A percentile compares a stretch with the other conserved stretches of the same genome.
phyloP scores from a whole-genome alignment of 257 asterid species.

The Hygrophila difformis region DNA sequence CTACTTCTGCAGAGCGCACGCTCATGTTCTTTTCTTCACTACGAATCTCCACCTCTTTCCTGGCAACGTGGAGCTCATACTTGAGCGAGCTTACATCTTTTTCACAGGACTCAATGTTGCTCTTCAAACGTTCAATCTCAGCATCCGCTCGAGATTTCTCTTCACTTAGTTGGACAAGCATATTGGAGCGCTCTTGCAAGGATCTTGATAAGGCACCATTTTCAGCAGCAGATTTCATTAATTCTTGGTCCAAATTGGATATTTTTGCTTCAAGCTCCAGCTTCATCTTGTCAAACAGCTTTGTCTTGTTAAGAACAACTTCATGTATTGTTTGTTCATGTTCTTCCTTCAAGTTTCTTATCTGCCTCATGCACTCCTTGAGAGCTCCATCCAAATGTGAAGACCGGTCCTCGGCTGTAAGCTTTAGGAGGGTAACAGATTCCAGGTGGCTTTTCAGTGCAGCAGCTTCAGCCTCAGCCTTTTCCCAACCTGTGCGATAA shows the following conservation, averaged over 20 bases:
- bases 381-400: slow-evolving; percentile 90
- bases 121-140: slow-evolving; percentile 51
- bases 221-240: slow-evolving; percentile 66
- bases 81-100: slow-evolving; percentile 74
- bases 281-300: slow-evolving; percentile 73
- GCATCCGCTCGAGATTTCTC: slow-evolving; percentile 79
- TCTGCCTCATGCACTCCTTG: slow-evolving; percentile 91
- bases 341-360: slow-evolving; percentile 82
- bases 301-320: slow-evolving; percentile 51
- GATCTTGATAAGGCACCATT: slow-evolving; percentile 78
- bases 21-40: slow-evolving; percentile 92
- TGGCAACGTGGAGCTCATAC: slow-evolving; percentile 72
- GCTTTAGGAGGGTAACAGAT: slow-evolving; percentile 77
- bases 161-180: slow-evolving; percentile 63
- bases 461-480: slow-evolving; percentile 93
- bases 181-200: slow-evolving; percentile 80
- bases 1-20: slow-evolving; percentile 74
- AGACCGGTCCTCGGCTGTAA: slow-evolving; percentile 81
- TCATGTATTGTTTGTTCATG: slow-evolving; percentile 65
- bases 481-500: slow-evolving; percentile 86
- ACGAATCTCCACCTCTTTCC: slow-evolving; percentile 85
- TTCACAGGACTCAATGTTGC: slow-evolving; percentile 58
- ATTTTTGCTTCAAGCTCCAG: slow-evolving; percentile 65
- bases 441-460: slow-evolving; percentile 75
- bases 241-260: slow-evolving; percentile 62